These are phyloP conservation scores for Aspergillus mulundensis DNA, from an alignment of 495 filamentous ascomycete genomes.

Conservation along the genomic window DNA sequence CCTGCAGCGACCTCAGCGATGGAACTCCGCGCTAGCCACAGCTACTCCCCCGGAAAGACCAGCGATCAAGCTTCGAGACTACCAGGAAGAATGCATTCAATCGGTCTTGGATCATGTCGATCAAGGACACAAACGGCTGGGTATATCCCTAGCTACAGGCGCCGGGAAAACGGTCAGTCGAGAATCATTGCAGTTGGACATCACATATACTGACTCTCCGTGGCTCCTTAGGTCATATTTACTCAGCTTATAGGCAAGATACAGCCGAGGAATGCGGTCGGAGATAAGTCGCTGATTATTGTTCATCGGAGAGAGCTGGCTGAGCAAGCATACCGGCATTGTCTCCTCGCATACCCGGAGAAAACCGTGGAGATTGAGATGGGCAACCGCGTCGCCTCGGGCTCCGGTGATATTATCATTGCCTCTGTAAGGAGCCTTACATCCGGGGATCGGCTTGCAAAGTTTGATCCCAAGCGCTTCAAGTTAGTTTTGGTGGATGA, in stretches of 20 bases:
- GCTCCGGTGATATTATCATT: slow-evolving; percentile 84
- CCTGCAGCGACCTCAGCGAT: slow-evolving; percentile 2
- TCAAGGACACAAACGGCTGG: slow-evolving; percentile 74
- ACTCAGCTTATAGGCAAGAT: slow-evolving; percentile 88
- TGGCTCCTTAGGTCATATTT: slow-evolving; percentile 71
- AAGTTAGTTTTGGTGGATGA: slow-evolving; percentile 96
- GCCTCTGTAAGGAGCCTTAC: slow-evolving; percentile 83
- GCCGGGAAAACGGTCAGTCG: slow-evolving; percentile 79
- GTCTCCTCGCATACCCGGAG: slow-evolving; percentile 70
- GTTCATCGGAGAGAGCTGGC: slow-evolving; percentile 93
- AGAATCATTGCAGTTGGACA: neutral
- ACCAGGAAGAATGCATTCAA: slow-evolving; percentile 88
- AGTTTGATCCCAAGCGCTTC: slow-evolving; percentile 75
- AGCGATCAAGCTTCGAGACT: slow-evolving; percentile 60
- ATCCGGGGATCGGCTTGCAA: slow-evolving; percentile 67
- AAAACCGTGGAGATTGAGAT: slow-evolving; percentile 86
- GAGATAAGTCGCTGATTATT: slow-evolving; percentile 81
- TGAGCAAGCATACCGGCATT: slow-evolving; percentile 87
- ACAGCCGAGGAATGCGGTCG: slow-evolving; percentile 47
- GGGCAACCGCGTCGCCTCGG: slow-evolving; percentile 68
- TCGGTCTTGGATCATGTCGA: slow-evolving; percentile 69
- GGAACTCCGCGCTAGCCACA: slow-evolving; percentile 26
- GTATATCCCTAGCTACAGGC: slow-evolving; percentile 87
- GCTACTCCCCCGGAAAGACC: slow-evolving; percentile 20
- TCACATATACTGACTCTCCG: neutral